These are phyloP conservation scores for Ceratobasidium sp. DNA, from an alignment of 1,284 basidiomycete genomes.

Conservation along the genomic window DNA sequence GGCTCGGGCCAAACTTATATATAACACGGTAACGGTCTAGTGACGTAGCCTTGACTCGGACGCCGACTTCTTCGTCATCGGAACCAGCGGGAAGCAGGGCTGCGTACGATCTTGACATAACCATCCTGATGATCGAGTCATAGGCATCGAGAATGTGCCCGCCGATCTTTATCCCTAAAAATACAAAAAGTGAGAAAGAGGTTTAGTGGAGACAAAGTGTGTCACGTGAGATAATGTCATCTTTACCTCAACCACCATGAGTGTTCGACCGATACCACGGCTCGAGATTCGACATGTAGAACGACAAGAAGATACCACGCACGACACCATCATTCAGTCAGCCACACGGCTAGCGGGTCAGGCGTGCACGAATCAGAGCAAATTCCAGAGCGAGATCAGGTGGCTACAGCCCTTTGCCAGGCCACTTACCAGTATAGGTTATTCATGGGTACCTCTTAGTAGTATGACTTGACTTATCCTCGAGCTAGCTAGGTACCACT, in stretches of 20 bases:
- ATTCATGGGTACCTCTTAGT: conserved; percentile 12
- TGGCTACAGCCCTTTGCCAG: conserved; percentile 28
- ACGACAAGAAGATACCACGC: background rate
- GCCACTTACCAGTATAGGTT: conserved; percentile 17
- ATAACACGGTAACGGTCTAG: too few species aligned
- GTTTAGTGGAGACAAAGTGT: background rate
- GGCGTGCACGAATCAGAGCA: conserved; percentile 4
- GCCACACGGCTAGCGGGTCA: background rate
- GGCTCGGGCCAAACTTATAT: background rate
- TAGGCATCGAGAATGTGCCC: background rate
- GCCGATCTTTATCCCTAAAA: too few species aligned
- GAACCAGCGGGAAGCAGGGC: too few species aligned
- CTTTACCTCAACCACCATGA: conserved; percentile 32
- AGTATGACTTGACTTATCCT: conserved; percentile 24
- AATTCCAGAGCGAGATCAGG: background rate
- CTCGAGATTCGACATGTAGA: conserved; percentile 35
- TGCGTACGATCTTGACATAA: background rate
- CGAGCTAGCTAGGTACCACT: conserved; percentile 24
- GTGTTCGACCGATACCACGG: background rate
- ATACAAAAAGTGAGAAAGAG: too few species aligned
- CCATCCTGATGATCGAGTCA: background rate
- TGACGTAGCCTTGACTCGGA: too few species aligned
- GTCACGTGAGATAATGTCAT: conserved; percentile 19
- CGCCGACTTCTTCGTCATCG: background rate
- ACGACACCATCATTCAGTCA: conserved; percentile 7